Evolutionary conservation across 2,329 filamentous ascomycete genomes (phyloP), one percentile per base, ranked within the genome.

Genomic region (Colletotrichum plurivorum): DNA sequence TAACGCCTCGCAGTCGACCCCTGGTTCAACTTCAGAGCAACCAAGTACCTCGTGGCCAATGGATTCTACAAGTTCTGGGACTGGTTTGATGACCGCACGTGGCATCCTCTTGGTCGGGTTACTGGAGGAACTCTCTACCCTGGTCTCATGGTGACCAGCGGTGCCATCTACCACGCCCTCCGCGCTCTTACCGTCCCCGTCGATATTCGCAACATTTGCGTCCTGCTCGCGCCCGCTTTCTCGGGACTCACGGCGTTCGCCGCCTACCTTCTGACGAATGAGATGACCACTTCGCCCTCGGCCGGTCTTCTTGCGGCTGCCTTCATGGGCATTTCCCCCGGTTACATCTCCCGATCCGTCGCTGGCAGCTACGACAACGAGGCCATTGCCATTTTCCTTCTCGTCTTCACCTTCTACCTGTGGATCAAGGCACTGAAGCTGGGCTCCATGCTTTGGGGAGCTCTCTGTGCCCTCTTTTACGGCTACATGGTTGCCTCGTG

Each of bases 401-500:
- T 99, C 39, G 96, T 99, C 73, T 98, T 97, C 81, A 99, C 96
- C 79, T 99, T 99, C 84, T 99, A 91, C 84, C 89, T 99, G 61
- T 99, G 96, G 96, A 97, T 99, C 84, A 98, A 98, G 88, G 94
- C 96, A 20, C 88, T 99, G 74, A 99, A 99, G 87, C 89, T 94
- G 67, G 96, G 96, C 27, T 98, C 96, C 58, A 94, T 97, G 80
- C 93, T 98, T 82, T 99, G 95, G 95, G 95, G 94, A 75, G 95
- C 94, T 45, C 86, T 98, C 71, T 96, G 95, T 75, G 96, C 96
- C 51, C 87, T 99, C 63, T 98, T 97, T 84, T 99, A 99, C 83
- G 96, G 96, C 78, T 99, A 99, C 90, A 99, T 99, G 96, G 96
- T 99, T 73, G 96, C 95, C 56, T 97, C 97, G 18, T 99, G 96